Evolutionary conservation across 305 asterid genomes (phyloP).

Genomic region (Fraxinus paxiana): DNA sequence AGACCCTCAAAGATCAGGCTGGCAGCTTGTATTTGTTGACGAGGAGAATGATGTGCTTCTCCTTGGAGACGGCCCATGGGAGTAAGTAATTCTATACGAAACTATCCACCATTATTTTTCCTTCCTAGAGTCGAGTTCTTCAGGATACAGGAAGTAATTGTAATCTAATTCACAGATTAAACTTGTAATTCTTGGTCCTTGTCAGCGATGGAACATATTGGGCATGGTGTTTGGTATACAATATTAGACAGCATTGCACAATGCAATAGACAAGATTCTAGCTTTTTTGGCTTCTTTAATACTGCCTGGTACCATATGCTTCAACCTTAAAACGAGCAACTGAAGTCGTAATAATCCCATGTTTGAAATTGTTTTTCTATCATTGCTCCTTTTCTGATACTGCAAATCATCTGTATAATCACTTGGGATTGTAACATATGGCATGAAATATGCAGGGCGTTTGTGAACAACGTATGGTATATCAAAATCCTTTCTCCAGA

Average conservation of each 20-base stretch:
- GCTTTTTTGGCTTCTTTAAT: not conserved
- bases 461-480: conserved; percentile 88
- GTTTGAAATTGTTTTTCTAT: not conserved
- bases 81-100: conserved; percentile 44
- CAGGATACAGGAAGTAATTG: not conserved
- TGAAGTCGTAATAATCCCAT: not conserved
- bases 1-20: conserved; percentile 99
- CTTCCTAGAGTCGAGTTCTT: not conserved
- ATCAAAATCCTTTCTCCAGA: conserved; percentile 94
- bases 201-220: not conserved
- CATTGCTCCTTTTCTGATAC: not conserved
- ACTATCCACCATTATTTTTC: not conserved
- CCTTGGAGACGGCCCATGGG: conserved; percentile 99
- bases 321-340: not conserved
- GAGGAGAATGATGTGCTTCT: conserved; percentile 97
- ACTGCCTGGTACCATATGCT: not conserved
- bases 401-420: not conserved
- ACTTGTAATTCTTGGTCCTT: not conserved
- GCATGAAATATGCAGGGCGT: conserved; percentile 49
- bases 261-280: not conserved
- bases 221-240: not conserved
- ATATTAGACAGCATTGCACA: not conserved
- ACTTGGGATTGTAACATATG: not conserved
- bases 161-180: not conserved
- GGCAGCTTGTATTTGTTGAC: conserved; percentile 99